These are phyloP conservation scores for Talaromyces sp. DNA, from an alignment of 2,329 filamentous ascomycete species.

Conservation along the genomic window DNA sequence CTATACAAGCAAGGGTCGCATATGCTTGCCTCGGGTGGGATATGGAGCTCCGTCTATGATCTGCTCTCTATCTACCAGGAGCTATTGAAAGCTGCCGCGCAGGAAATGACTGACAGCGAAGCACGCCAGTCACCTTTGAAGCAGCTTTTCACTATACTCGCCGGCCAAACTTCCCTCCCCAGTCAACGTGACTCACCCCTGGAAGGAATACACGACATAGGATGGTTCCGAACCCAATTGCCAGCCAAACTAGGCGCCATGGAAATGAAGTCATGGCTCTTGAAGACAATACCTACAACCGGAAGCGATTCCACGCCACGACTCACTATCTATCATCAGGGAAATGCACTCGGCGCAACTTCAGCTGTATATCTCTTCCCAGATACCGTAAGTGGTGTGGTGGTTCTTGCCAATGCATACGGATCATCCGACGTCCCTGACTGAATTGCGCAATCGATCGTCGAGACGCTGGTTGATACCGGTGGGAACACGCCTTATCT, in stretches of 20 bases:
- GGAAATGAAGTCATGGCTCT: not conserved
- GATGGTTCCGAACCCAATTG: not conserved
- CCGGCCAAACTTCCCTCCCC: not conserved
- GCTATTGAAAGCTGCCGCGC: not conserved
- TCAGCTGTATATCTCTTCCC: conserved; percentile 5
- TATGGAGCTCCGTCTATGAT: not conserved
- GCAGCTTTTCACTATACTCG: not conserved
- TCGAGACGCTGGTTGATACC: not conserved
- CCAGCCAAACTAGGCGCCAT: not conserved
- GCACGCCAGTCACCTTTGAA: not conserved
- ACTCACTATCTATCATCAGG: conserved; percentile 5
- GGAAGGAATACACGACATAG: not conserved
- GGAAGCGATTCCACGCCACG: not conserved
- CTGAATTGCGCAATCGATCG: conserved; percentile 1
- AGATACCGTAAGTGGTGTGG: not conserved
- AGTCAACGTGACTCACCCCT: not conserved
- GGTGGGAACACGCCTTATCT: not conserved
- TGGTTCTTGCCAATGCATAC: not conserved
- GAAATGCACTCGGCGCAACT: not conserved
- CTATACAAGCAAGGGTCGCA: not conserved
- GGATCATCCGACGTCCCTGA: not conserved
- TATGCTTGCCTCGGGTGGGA: not conserved
- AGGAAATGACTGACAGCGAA: not conserved
- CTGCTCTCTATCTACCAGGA: not conserved
- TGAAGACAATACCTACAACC: not conserved